These are phyloP conservation scores for Colletotrichum neosansevieriae DNA, from an alignment of 2,329 filamentous ascomycete genomes.

Conservation along the genomic window DNA sequence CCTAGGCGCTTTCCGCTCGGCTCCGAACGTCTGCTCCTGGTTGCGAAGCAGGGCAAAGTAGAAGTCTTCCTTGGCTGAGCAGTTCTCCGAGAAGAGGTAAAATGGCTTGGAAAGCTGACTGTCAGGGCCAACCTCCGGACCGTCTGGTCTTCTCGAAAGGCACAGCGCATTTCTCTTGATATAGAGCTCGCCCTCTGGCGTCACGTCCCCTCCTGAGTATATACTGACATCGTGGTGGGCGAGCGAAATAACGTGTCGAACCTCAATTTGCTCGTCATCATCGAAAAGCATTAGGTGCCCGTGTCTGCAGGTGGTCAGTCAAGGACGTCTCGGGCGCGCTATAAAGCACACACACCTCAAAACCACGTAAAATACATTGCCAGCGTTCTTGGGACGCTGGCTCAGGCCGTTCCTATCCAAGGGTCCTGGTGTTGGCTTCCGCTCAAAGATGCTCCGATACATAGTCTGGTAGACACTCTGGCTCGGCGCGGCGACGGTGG, in stretches of 20 bases:
- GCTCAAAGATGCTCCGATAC: slow-evolving; percentile 95
- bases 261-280: slow-evolving; percentile 93
- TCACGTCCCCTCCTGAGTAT: slow-evolving; percentile 81
- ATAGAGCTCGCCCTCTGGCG: slow-evolving; percentile 92
- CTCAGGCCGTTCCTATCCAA: slow-evolving; percentile 62
- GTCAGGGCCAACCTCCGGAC: slow-evolving; percentile 67
- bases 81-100: slow-evolving; percentile 94
- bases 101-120: slow-evolving; percentile 80
- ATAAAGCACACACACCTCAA: slow-evolving; percentile 70
- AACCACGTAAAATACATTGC: slow-evolving; percentile 94
- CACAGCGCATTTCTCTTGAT: slow-evolving; percentile 94
- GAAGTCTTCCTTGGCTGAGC: slow-evolving; percentile 97
- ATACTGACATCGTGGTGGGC: slow-evolving; percentile 88
- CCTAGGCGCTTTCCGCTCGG: slow-evolving; percentile 70
- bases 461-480: slow-evolving; percentile 98
- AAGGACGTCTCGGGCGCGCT: background rate
- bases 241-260: slow-evolving; percentile 94
- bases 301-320: slow-evolving; percentile 69
- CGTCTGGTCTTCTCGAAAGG: slow-evolving; percentile 73
- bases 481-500: slow-evolving; percentile 81
- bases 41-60: slow-evolving; percentile 93
- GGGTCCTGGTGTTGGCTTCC: slow-evolving; percentile 67
- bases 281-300: slow-evolving; percentile 98
- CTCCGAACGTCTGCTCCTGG: slow-evolving; percentile 76
- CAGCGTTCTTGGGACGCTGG: slow-evolving; percentile 72